A percentile compares a stretch with the other conserved stretches of the same genome.
phyloP scores from a whole-genome alignment of 176 grass and related monocot species.

The Poa pratensis region DNA sequence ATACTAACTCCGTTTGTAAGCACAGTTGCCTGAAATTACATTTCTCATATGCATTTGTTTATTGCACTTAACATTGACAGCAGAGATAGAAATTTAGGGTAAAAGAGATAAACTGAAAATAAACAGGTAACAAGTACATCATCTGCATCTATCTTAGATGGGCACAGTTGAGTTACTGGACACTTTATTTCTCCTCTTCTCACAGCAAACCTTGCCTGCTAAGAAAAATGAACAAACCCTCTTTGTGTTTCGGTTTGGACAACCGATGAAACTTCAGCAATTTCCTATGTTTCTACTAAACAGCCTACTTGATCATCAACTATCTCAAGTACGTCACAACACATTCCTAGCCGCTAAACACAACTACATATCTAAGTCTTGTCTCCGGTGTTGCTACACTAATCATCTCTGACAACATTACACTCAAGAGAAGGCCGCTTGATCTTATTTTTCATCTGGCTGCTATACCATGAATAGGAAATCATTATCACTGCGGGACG shows the following conservation, averaged over 20 bases:
- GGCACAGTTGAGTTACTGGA: background rate
- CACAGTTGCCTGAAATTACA: slow-evolving; percentile 7
- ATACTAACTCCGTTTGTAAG: background rate
- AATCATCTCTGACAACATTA: slow-evolving; percentile 20
- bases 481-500: slow-evolving; percentile 40
- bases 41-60: slow-evolving; percentile 11
- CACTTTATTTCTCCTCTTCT: slow-evolving; percentile 30
- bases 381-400: slow-evolving; percentile 17
- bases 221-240: background rate
- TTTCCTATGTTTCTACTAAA: slow-evolving; percentile 18
- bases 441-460: slow-evolving; percentile 35
- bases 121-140: background rate
- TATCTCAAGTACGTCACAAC: slow-evolving; percentile 21
- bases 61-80: background rate
- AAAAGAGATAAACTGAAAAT: slow-evolving; percentile 15
- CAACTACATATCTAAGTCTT: slow-evolving; percentile 33
- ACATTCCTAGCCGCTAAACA: slow-evolving; percentile 41
- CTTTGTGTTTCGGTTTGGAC: background rate
- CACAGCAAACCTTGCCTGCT: slow-evolving; percentile 2
- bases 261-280: slow-evolving; percentile 17
- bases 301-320: slow-evolving; percentile 36
- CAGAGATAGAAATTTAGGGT: slow-evolving; percentile 17
- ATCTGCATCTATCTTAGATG: background rate
- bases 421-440: slow-evolving; percentile 34
- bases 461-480: background rate